These are phyloP conservation scores for Monosporozyma solicola DNA, from an alignment of 805 yeast species.

Conservation along the genomic window DNA sequence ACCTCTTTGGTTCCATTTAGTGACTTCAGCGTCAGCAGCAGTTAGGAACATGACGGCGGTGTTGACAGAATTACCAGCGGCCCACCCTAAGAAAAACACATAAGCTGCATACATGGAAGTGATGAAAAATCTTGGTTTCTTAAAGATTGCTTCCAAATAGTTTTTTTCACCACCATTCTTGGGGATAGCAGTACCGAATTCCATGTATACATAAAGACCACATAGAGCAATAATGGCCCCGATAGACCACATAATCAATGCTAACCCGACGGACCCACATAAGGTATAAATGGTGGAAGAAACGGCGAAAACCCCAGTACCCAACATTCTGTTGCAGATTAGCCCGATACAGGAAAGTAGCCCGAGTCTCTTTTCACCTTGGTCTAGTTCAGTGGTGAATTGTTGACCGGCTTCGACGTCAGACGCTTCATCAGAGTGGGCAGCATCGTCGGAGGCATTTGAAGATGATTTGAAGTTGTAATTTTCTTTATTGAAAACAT, in stretches of 20 bases:
- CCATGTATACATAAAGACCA: conserved; percentile 66
- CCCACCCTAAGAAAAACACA: conserved; percentile 73
- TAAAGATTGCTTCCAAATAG: conserved; percentile 63
- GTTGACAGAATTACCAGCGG: conserved; percentile 73
- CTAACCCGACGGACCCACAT: conserved; percentile 61
- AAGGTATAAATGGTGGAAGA: conserved; percentile 46
- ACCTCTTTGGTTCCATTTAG: conserved; percentile 70
- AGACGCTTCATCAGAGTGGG: conserved; percentile 7
- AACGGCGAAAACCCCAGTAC: conserved; percentile 69
- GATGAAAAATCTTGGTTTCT: conserved; percentile 58
- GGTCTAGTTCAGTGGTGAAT: conserved; percentile 31
- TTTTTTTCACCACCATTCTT: conserved; percentile 84
- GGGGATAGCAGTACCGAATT: conserved; percentile 69
- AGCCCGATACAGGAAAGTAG: conserved; percentile 53
- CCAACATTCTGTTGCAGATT: conserved; percentile 60
- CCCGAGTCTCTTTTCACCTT: conserved; percentile 39
- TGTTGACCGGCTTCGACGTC: conserved; percentile 24
- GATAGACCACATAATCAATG: conserved; percentile 64
- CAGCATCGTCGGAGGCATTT: background rate
- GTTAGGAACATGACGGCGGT: conserved; percentile 69
- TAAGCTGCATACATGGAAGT: conserved; percentile 62
- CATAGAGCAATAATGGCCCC: conserved; percentile 62
- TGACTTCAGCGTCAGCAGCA: conserved; percentile 61
- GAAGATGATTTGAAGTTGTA: conserved; percentile 9
- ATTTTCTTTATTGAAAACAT: conserved; percentile 25